Base-by-base conservation (phyloP, 306 rosid species). In the Vigna unguiculata region DNA sequence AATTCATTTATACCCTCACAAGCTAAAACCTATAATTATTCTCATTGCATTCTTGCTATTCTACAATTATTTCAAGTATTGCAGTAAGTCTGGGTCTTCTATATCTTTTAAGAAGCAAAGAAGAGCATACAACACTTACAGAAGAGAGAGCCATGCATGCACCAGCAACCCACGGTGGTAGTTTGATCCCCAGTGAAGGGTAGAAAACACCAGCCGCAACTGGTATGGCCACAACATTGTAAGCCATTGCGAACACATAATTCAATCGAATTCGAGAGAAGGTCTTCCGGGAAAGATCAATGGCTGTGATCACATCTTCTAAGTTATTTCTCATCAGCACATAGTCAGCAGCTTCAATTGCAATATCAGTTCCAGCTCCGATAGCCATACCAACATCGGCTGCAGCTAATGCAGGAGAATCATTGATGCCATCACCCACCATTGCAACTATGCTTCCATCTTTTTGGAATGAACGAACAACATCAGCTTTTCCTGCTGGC, bases 141-240 rank as follows among this genome's bases (percentile, higher is more conserved):
- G 99, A 95, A 58, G 99, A 95, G 59, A 92, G 79, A 79, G 99
- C 99, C 99, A 95, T 92, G 89, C 97, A 92, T 6, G 99, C 97
- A 69, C 99, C 99, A 9, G 97, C 96, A 21, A 91, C 96, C 99
- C 99, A 95, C 20, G 99, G 99, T 12, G 97, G 97, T 64, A 95
- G 80, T 82, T 84, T 78, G 84, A 95, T 81, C 38, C 97, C 90
- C 34, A 89, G 51, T 13, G 90, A 89, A 46, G 99, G 99, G 63
- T 73, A 95, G 14, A 90, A 69, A 30, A 73, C 89, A 28, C 99
- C 99, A 3, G 97, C 99, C 6, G 99, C 99, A 58, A 90, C 80
- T 9, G 97, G 99, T 75, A 95, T 92, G 10, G 97, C 92, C 59
- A 92, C 74, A 55, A 90, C 85, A 80, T 95, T 95, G 88, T 95